These are phyloP conservation scores for Rhizopus stolonifer DNA, from an alignment of 371 early-diverging fungal genomes.

Conservation along the genomic window DNA sequence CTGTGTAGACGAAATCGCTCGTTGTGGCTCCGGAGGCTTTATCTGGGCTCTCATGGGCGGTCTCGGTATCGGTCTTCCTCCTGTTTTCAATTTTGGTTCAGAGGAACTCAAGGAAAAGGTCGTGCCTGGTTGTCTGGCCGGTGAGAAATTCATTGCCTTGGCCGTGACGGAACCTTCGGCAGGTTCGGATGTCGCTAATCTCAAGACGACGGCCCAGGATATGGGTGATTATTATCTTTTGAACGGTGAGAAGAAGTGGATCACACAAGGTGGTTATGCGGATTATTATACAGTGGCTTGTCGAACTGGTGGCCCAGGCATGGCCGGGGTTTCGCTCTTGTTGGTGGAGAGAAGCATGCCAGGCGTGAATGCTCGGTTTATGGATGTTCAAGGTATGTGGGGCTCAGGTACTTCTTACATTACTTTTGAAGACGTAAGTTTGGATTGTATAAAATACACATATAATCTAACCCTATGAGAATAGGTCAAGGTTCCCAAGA, in stretches of 20 bases:
- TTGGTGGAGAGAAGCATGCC: conserved; percentile 80
- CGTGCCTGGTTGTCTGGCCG: conserved; percentile 68
- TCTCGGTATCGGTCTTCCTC: conserved; percentile 73
- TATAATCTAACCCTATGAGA: background rate
- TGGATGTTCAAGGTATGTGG: conserved; percentile 78
- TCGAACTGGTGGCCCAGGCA: conserved; percentile 80
- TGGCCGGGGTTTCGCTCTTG: conserved; percentile 79
- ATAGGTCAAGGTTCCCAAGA: conserved; percentile 75
- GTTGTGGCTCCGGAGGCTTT: conserved; percentile 85
- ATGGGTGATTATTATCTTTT: conserved; percentile 73
- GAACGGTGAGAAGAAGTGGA: conserved; percentile 89
- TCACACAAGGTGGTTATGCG: conserved; percentile 85
- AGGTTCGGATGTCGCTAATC: conserved; percentile 81
- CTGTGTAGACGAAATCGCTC: conserved; percentile 75
- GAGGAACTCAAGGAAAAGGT: conserved; percentile 70
- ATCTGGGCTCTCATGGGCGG: conserved; percentile 84
- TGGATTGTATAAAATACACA: no score
- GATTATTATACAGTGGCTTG: conserved; percentile 71
- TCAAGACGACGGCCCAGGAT: conserved; percentile 72
- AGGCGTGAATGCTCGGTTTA: conserved; percentile 78
- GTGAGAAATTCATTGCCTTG: conserved; percentile 79
- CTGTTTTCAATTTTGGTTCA: conserved; percentile 75
- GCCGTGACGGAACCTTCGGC: conserved; percentile 72
- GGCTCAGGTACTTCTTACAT: conserved; percentile 76
- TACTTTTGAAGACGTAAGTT: conserved; percentile 72